phyloP scores from a whole-genome alignment of 176 grass and related monocot species.

The Phragmites australis region DNA sequence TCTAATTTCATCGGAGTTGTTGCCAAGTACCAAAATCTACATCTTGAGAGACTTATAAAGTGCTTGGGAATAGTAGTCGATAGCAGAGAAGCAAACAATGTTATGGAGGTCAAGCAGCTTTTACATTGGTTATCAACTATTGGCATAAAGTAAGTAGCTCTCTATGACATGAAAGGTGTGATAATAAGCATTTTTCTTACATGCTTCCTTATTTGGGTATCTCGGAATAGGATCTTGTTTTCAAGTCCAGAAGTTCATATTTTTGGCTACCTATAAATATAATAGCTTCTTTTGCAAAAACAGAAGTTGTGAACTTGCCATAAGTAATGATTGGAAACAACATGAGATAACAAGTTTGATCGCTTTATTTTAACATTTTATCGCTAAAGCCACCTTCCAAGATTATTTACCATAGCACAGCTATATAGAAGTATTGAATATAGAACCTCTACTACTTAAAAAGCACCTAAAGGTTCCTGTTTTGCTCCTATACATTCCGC shows the following conservation, averaged over 20 bases:
- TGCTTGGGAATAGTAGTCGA: slow-evolving; percentile 62
- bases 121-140: slow-evolving; percentile 52
- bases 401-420: background rate
- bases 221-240: background rate
- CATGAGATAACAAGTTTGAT: background rate
- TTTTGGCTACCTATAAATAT: background rate
- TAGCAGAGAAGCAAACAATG: slow-evolving; percentile 65
- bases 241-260: background rate
- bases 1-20: slow-evolving; percentile 48
- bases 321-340: background rate
- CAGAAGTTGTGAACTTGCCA: background rate
- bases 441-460: background rate
- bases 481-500: too few relatives aligned
- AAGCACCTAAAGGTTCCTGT: too few relatives aligned
- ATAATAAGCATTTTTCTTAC: slow-evolving; percentile 23
- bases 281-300: background rate
- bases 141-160: slow-evolving; percentile 54
- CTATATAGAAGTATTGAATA: background rate
- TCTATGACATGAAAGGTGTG: slow-evolving; percentile 83
- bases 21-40: slow-evolving; percentile 59
- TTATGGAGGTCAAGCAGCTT: slow-evolving; percentile 58
- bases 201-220: background rate
- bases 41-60: slow-evolving; percentile 40
- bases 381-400: background rate
- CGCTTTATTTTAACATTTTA: background rate